These are phyloP conservation scores for Sugiyamaella neomexicana DNA, from an alignment of 1,139 yeast genomes.

Conservation along the genomic window DNA sequence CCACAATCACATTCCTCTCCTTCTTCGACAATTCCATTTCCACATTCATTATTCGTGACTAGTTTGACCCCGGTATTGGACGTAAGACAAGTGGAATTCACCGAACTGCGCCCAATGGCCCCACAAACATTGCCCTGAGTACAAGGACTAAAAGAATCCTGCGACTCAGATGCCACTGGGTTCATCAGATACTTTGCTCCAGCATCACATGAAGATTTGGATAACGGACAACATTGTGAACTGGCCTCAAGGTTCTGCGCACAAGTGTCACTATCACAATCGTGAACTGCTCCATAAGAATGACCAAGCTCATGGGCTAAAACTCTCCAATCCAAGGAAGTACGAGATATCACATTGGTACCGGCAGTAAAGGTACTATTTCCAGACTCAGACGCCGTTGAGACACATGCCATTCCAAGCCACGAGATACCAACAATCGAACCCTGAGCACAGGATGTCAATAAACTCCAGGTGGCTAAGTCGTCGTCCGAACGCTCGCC, in stretches of 20 bases:
- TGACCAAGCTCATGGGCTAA: conserved; percentile 47
- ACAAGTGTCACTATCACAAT: conserved; percentile 42
- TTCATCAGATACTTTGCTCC: conserved; percentile 43
- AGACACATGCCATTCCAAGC: conserved; percentile 42
- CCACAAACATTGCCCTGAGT: conserved; percentile 43
- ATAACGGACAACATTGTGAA: conserved; percentile 42
- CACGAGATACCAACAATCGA: conserved; percentile 44
- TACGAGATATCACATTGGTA: conserved; percentile 41
- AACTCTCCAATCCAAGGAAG: conserved; percentile 42
- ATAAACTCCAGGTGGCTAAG: conserved; percentile 43
- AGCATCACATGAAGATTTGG: conserved; percentile 38
- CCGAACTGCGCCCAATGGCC: conserved; percentile 35
- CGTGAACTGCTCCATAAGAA: conserved; percentile 47
- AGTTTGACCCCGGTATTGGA: conserved; percentile 40
- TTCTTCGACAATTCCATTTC: conserved; percentile 45
- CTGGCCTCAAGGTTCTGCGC: conserved; percentile 33
- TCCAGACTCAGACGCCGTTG: conserved; percentile 28
- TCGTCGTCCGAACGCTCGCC: conserved; percentile 36
- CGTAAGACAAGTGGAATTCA: conserved; percentile 40
- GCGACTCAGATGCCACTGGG: conserved; percentile 39
- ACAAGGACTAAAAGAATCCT: conserved; percentile 40
- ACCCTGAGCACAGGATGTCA: conserved; percentile 41
- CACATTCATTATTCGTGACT: conserved; percentile 41
- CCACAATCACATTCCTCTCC: conserved; percentile 48
- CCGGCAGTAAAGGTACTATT: conserved; percentile 37